A percentile compares a stretch with the other conserved stretches of the same genome.
Conservation (phyloP, 2,329 filamentous ascomycete genomes). For the Podosphaera xanthii region DNA sequence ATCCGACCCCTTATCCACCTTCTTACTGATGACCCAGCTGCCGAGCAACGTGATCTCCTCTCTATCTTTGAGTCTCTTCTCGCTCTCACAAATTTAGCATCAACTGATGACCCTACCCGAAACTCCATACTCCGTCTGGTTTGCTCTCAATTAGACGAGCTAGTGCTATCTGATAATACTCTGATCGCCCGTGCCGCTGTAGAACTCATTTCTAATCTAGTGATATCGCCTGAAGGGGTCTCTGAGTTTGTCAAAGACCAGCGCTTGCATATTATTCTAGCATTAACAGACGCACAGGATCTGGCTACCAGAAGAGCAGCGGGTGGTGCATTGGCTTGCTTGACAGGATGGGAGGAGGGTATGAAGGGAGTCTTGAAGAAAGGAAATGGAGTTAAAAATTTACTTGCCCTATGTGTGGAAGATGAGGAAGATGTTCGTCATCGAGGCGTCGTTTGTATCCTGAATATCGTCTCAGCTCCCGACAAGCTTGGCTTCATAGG, state of each 20-base stretch:
- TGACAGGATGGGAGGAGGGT: constrained; percentile 57
- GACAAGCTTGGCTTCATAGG: constrained; percentile 41
- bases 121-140: constrained; percentile 48
- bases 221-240: constrained; percentile 42
- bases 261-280: constrained; percentile 63
- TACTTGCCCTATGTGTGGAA: constrained; percentile 63
- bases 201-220: constrained; percentile 80
- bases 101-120: constrained; percentile 40
- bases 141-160: constrained; percentile 61
- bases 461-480: constrained; percentile 47
- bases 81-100: constrained; percentile 83
- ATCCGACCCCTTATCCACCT: constrained; percentile 62
- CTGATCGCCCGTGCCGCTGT: constrained; percentile 63
- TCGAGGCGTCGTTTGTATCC: constrained; percentile 51
- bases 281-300: constrained; percentile 72
- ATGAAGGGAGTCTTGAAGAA: constrained; percentile 47
- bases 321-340: constrained; percentile 65
- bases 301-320: constrained; percentile 58
- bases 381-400: constrained; percentile 47
- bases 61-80: constrained; percentile 79
- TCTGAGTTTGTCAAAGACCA: constrained; percentile 48
- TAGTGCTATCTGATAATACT: constrained; percentile 52
- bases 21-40: constrained; percentile 38
- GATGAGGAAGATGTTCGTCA: constrained; percentile 44
- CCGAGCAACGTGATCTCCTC: constrained; percentile 51